phyloP scores from a whole-genome alignment of 1,284 basidiomycete genomes.

The Irpex rosettiformis region DNA sequence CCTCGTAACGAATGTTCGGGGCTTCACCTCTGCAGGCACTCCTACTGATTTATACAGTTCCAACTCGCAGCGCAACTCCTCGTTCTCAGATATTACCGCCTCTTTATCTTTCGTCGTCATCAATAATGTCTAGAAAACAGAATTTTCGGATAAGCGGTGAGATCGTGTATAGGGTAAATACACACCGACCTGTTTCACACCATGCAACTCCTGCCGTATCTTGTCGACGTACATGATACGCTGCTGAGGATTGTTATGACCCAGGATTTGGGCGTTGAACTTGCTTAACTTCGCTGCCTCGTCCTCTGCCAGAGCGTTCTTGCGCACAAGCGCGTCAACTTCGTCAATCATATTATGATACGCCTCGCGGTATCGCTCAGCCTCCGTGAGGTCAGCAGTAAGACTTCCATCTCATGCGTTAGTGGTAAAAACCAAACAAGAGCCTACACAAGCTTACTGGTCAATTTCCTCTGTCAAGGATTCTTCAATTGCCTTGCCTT shows the following conservation, averaged over 20 bases:
- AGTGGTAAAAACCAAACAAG: not conserved
- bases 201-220: conserved; percentile 64
- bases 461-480: conserved; percentile 59
- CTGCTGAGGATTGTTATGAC: conserved; percentile 72
- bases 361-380: conserved; percentile 62
- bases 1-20: conserved; percentile 60
- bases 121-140: conserved; percentile 49
- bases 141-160: conserved; percentile 3
- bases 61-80: conserved; percentile 58
- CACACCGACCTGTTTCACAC: conserved; percentile 60
- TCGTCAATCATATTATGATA: conserved; percentile 61
- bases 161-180: not conserved
- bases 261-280: conserved; percentile 76
- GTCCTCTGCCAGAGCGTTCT: conserved; percentile 72
- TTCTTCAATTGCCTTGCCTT: conserved; percentile 58
- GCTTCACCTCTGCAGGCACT: conserved; percentile 53
- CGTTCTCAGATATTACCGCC: conserved; percentile 40
- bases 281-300: conserved; percentile 63
- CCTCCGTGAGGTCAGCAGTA: conserved; percentile 50
- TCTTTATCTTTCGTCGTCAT: conserved; percentile 54
- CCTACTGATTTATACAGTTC: conserved; percentile 68
- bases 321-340: conserved; percentile 55
- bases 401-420: conserved; percentile 37
- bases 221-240: conserved; percentile 73
- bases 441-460: conserved; percentile 38